Base-by-base conservation (phyloP, 495 filamentous ascomycete genomes). In the Hypoxylon cercidicola region DNA sequence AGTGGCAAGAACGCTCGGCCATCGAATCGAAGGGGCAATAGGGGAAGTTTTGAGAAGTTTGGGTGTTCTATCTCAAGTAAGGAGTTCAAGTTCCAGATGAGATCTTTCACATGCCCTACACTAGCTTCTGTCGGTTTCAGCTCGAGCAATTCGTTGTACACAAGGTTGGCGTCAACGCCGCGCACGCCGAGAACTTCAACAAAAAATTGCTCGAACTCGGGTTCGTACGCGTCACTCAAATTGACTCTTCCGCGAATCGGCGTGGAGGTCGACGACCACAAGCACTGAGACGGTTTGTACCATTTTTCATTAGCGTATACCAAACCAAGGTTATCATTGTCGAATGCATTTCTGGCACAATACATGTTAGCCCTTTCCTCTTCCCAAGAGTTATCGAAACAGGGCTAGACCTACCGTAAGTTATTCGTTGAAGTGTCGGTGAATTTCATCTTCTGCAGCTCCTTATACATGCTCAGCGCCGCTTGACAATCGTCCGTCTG, bases 181-280 rank as follows among this genome's bases (percentile, higher is more conserved):
- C 54, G 49, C 4, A 81, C 74, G 8, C 71, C 72, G 10, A 81
- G 47, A 3, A 62, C 53, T 15, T 74, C 60, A 10, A 78, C 60
- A 47, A 81, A 81, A 30, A 82, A 75, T 16, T 53, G 64, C 25
- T 68, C 62, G 18, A 80, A 47, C 28, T 74, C 62, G 18, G 46
- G 67, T 3, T 43, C 30, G 59, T 82, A 82, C 16, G 70, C 43
- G 15, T 62, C 65, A 40, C 72, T 73, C 8, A 82, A 56, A 15
- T 70, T 61, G 4, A 74, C 46, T 64, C 60, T 78, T 3, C 75
- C 77, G n/a, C 64, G 48, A 40, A 82, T 75, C 20, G 71, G 44
- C 6, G 78, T 69, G 6, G 72, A 59, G 30, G 64, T 69, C 6
- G 78, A 68, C 4, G 78, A 78, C 78, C 78, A 82, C 23, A 82